phyloP scores from a whole-genome alignment of 2,329 filamentous ascomycete genomes.

The Aspergillus aculeatinus region DNA sequence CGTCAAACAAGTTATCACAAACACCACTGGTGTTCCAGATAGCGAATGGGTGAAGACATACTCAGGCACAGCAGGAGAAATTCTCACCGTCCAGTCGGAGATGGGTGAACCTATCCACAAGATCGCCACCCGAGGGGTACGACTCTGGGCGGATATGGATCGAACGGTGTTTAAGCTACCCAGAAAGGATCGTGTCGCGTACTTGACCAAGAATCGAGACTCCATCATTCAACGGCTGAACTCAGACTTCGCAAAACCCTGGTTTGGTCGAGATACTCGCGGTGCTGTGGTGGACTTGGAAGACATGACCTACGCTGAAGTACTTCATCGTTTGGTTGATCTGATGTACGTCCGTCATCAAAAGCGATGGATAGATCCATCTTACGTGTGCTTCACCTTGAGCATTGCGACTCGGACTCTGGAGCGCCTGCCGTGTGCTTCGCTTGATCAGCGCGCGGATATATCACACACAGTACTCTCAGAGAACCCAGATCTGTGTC shows the following conservation, averaged over 20 bases:
- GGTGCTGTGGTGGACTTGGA: conserved; percentile 79
- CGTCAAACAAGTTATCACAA: conserved; percentile 81
- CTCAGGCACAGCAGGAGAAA: conserved; percentile 79
- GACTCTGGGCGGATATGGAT: conserved; percentile 42
- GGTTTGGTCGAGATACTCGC: conserved; percentile 80
- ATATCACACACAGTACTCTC: conserved; percentile 34
- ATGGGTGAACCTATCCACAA: conserved; percentile 45
- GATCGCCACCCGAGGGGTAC: conserved; percentile 39
- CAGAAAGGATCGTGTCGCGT: conserved; percentile 56
- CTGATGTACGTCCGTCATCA: conserved; percentile 86
- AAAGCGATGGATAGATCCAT: conserved; percentile 80
- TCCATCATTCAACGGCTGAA: conserved; percentile 92
- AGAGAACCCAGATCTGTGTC: conserved; percentile 10
- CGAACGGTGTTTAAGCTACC: conserved; percentile 21
- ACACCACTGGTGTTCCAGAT: conserved; percentile 75
- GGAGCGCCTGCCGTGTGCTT: conserved; percentile 61
- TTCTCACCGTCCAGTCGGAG: conserved; percentile 77
- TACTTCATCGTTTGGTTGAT: conserved; percentile 77
- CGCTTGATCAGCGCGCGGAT: conserved; percentile 67
- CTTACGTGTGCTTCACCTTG: conserved; percentile 74
- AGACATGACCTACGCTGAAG: conserved; percentile 89
- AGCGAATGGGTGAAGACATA: conserved; percentile 84
- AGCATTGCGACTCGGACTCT: conserved; percentile 93
- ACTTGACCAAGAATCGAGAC: conserved; percentile 77
- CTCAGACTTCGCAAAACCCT: conserved; percentile 90